Evolutionary conservation across 495 filamentous ascomycete genomes (phyloP).

Genomic region (Barbatosphaeria neglecta): DNA sequence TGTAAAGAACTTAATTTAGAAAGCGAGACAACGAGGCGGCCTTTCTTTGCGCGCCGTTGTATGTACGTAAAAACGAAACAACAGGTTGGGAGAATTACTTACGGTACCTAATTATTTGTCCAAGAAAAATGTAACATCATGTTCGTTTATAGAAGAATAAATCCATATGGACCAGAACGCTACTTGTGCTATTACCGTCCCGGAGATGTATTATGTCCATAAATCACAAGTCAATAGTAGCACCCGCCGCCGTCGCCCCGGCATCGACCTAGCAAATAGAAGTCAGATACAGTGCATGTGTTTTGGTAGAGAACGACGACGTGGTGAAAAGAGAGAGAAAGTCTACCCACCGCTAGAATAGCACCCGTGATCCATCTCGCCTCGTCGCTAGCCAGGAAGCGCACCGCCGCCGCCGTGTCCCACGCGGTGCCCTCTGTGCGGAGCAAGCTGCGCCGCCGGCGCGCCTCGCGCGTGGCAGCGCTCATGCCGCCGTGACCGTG

Average conservation of each 20-base stretch:
- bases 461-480: constrained; percentile 29
- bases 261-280: not conserved
- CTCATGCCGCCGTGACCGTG: constrained; percentile 28
- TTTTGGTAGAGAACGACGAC: not conserved
- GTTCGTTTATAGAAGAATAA: too few species aligned
- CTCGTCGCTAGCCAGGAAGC: constrained; percentile 32
- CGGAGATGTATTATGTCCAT: too few species aligned
- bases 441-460: constrained; percentile 33
- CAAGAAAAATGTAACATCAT: too few species aligned
- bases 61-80: too few species aligned
- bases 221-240: too few species aligned
- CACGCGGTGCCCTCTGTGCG: constrained; percentile 39
- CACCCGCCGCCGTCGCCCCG: not conserved
- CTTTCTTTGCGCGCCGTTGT: too few species aligned
- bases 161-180: too few species aligned
- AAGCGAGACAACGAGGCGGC: too few species aligned
- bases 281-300: too few species aligned
- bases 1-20: not conserved
- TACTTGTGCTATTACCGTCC: too few species aligned
- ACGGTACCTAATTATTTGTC: too few species aligned
- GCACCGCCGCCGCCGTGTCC: constrained; percentile 22
- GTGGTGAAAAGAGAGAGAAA: not conserved
- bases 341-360: constrained; percentile 22
- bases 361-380: constrained; percentile 37
- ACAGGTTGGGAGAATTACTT: too few species aligned